Percentiles rank a stretch among this genome's conserved stretches.
Conservation (phyloP, 2,329 filamentous ascomycete genomes). For the Penicillium hordei region DNA sequence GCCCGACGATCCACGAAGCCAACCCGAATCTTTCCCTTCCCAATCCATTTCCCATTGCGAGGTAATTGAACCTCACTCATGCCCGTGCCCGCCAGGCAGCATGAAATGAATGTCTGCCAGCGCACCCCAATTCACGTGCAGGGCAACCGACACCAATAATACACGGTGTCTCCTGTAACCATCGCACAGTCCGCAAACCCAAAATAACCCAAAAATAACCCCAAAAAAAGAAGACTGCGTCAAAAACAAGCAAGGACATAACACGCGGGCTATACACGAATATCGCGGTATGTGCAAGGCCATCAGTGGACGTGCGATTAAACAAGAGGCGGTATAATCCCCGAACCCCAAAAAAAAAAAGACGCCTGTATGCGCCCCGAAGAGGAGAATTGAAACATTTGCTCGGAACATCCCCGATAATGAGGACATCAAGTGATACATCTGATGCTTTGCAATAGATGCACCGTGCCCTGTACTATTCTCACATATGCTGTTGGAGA, state of each 20-base stretch:
- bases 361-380: constrained; percentile 1
- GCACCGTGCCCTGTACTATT: not conserved
- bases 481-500: constrained; percentile 45
- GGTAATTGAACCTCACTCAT: constrained; percentile 6
- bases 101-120: constrained; percentile 12
- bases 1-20: constrained; percentile 17
- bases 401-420: not conserved
- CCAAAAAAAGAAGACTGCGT: not conserved
- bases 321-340: constrained; percentile 8
- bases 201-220: not conserved
- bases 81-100: constrained; percentile 24
- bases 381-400: not conserved
- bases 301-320: constrained; percentile 7
- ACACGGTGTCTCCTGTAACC: constrained; percentile 15
- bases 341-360: not conserved
- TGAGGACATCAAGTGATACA: not conserved
- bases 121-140: constrained; percentile 7
- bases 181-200: not conserved
- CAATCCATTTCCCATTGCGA: constrained; percentile 1
- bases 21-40: constrained; percentile 8
- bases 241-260: not conserved
- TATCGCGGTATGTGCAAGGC: constrained; percentile 6
- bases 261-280: not conserved
- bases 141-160: constrained; percentile 14
- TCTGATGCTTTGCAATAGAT: not conserved